Base-by-base conservation (phyloP, 176 grass and related monocot species). In the Aegilops longissima region DNA sequence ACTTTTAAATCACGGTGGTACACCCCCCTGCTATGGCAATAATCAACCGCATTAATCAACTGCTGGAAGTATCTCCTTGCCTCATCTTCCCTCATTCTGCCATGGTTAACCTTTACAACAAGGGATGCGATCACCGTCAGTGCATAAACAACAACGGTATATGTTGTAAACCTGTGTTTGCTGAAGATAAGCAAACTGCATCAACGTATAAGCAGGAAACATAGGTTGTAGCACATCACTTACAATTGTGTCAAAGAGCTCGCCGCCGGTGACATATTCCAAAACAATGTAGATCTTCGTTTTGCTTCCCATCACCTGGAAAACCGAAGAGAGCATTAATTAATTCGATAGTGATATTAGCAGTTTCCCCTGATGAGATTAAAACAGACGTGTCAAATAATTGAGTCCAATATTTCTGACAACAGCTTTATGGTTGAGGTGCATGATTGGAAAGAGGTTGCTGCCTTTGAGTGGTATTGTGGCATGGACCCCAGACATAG, bases 1-100 rank as follows among this genome's bases (percentile, higher is more conserved):
- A 99, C 97, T 82, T 99, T 99, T 65, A 99, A 84, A 80, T 99
- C 97, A n/a, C 97, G 89, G 74, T 99, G 97, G 83, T 93, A 99
- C 25, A 99, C 97, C 4, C 97, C 97, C 88, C 97, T 99, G 81
- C 97, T 99, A 87, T 99, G 97, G 73, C 94, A 99, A 81, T 99
- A 99, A 93, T 99, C 97, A 36, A 99, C 97, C 40, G 92, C 94
- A 87, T 99, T 91, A 77, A 96, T 99, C 86, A 99, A 86, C 84
- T 99, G 97, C 54, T 99, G 97, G 76, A 99, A 99, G 69, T 94
- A 99, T 75, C 88, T 94, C 70, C 94, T 91, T 59, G 97, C 97
- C 80, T 99, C 94, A 83, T 96, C 94, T 88, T 99, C 97, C 79
- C 94, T 96, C 90, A 99, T 93, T 23, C 97, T 86, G 29, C 97